Percentiles rank a stretch among this genome's conserved stretches.
phyloP scores from a whole-genome alignment of 2,329 filamentous ascomycete species.

The Aspergillus glaucus region DNA sequence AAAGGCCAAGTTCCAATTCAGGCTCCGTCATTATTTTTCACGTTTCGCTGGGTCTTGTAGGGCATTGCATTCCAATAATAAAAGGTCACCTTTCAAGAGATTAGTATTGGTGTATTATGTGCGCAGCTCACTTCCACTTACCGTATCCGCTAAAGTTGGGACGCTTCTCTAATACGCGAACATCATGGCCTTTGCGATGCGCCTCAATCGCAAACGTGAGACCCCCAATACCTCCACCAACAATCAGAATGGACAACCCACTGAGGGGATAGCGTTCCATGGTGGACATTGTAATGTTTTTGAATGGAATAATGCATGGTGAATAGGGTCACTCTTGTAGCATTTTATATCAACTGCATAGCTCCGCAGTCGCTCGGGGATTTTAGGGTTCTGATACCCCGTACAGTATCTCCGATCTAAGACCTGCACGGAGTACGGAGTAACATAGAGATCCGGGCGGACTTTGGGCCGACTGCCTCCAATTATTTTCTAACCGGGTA shows the following conservation, averaged over 20 bases:
- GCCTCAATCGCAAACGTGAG: slow-evolving; percentile 4
- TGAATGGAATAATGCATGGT: too few relatives aligned
- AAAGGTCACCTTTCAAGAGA: too few relatives aligned
- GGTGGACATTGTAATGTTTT: background rate
- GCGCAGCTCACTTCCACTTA: background rate
- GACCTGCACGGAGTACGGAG: too few relatives aligned
- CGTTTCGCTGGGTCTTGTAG: slow-evolving; percentile 1
- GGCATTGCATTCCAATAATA: background rate
- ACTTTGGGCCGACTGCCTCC: too few relatives aligned
- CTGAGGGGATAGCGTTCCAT: background rate
- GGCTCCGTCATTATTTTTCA: slow-evolving; percentile 3
- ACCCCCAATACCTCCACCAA: slow-evolving; percentile 2
- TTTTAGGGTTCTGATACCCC: too few relatives aligned
- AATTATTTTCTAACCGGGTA: too few relatives aligned
- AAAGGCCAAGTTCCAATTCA: slow-evolving; percentile 2
- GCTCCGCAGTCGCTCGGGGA: too few relatives aligned
- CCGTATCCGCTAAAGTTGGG: background rate
- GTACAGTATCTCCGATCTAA: too few relatives aligned
- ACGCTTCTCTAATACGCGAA: slow-evolving; percentile 1
- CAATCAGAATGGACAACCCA: slow-evolving; percentile 2
- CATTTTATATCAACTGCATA: too few relatives aligned
- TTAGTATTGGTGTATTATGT: too few relatives aligned
- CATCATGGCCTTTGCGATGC: slow-evolving; percentile 3
- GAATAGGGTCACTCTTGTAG: too few relatives aligned
- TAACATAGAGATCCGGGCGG: too few relatives aligned